Evolutionary conservation across 2,329 filamentous ascomycete genomes (phyloP), one percentile per base, ranked within the genome.

Genomic region (Hirsutella minnesotensis): DNA sequence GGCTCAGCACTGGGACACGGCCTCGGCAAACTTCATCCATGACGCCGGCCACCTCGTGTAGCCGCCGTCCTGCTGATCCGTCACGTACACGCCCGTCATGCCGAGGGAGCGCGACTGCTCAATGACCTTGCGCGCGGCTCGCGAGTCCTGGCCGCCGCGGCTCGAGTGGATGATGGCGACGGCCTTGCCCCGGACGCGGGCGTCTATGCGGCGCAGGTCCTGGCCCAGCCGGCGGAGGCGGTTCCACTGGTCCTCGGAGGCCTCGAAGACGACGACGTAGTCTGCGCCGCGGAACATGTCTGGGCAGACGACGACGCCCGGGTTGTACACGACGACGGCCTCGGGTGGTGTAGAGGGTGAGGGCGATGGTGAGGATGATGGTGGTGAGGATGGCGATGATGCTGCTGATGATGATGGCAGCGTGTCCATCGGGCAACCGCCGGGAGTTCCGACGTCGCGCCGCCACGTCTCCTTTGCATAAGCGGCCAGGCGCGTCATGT

Each of bases 221-320:
- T 34, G 33, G n/a, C 33, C 33, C 3, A 9, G 33, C 3, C 16
- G 3, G 37, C 37, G 21, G 20, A 38, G 37, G 9, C 33, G 15
- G 8, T 42, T 31, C 51, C 51, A 53, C 38, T 51, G 51, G 7
- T 24, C 43, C 12, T 44, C 36, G 5, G 49, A 45, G 41, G 53
- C 48, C 54, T 71, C 68, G 42, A 71, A 70, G 13, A 67, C 63
- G 24, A 69, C 63, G 5, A 67, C 61, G 47, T 61, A 65, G 54
- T 70, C 65, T 22, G 65, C 63, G 1, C 55, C 56, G 31, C 57
- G 48, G 44, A 66, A 56, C 51, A 65, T 69, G 24, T 54, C 56
- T 40, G 57, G 52, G 44, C 63, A 60, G 3, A 66, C 63, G 13
- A 69, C 56, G 5, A 61, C 59, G 20, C 68, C 68, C 4, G 67